These are phyloP conservation scores for Solanum chiquidenum DNA, from an alignment of 257 asterid species.

Conservation along the genomic window DNA sequence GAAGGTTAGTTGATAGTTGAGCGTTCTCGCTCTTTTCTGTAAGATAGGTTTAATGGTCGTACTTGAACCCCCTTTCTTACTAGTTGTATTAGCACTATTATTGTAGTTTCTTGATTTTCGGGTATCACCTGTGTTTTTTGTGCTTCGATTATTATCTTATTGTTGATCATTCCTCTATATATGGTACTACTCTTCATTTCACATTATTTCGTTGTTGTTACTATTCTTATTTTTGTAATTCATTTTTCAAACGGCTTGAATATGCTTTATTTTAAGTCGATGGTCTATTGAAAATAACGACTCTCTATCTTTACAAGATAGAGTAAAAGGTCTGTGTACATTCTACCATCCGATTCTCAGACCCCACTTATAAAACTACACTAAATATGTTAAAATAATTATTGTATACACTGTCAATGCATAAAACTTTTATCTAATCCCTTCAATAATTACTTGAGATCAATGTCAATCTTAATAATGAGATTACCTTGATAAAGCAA, in stretches of 20 bases:
- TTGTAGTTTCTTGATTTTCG: neutral
- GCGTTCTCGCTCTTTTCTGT: neutral
- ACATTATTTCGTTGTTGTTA: neutral
- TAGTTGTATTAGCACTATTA: neutral
- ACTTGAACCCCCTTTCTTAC: neutral
- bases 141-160: neutral
- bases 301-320: neutral
- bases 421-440: neutral
- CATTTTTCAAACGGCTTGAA: neutral
- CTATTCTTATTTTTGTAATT: neutral
- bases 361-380: neutral
- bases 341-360: accelerated
- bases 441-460: neutral
- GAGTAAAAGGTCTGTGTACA: neutral
- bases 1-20: neutral
- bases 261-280: neutral
- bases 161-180: neutral
- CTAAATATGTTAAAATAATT: neutral
- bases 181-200: neutral
- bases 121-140: neutral
- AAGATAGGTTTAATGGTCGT: neutral
- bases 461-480: neutral
- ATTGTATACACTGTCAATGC: neutral
- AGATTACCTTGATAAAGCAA: neutral
- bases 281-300: neutral